Percentiles rank a stretch among this genome's conserved stretches.
Evolutionary conservation across 2,329 filamentous ascomycete genomes (phyloP).

Genomic region (Hypomyces rosellus): DNA sequence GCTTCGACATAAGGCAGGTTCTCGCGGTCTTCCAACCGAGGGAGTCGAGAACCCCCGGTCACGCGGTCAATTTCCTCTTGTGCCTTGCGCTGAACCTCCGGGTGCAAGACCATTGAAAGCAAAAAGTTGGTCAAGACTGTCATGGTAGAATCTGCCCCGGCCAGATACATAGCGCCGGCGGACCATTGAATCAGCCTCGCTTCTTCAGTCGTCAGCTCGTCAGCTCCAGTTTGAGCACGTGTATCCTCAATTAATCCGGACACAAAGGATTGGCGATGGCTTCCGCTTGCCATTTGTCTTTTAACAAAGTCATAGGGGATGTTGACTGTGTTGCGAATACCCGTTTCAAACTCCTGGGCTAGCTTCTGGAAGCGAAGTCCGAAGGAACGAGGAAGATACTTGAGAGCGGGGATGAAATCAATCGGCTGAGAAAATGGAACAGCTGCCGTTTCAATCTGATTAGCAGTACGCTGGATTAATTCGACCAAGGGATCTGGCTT

Average conservation of each 20-base stretch:
- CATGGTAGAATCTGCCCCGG: constrained; percentile 25
- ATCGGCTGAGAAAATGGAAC: too few species aligned
- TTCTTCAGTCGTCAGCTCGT: constrained; percentile 14
- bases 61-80: constrained; percentile 23
- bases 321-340: too few species aligned
- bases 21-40: constrained; percentile 20
- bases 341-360: too few species aligned
- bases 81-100: constrained; percentile 18
- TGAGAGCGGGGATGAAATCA: too few species aligned
- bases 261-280: constrained; percentile 20
- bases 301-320: constrained; percentile 25
- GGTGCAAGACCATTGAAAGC: constrained; percentile 20
- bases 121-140: constrained; percentile 20
- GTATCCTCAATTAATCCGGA: constrained; percentile 11
- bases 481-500: neutral
- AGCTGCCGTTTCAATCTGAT: too few species aligned
- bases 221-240: constrained; percentile 1
- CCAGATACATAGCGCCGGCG: constrained; percentile 23
- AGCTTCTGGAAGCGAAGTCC: too few species aligned
- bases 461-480: neutral
- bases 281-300: constrained; percentile 19
- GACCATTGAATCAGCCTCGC: constrained; percentile 15
- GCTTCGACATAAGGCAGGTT: constrained; percentile 25
- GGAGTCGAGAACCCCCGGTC: constrained; percentile 24
- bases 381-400: too few species aligned